Conservation (phyloP, 2,329 filamentous ascomycete genomes). For the Aspergillus tanneri region DNA sequence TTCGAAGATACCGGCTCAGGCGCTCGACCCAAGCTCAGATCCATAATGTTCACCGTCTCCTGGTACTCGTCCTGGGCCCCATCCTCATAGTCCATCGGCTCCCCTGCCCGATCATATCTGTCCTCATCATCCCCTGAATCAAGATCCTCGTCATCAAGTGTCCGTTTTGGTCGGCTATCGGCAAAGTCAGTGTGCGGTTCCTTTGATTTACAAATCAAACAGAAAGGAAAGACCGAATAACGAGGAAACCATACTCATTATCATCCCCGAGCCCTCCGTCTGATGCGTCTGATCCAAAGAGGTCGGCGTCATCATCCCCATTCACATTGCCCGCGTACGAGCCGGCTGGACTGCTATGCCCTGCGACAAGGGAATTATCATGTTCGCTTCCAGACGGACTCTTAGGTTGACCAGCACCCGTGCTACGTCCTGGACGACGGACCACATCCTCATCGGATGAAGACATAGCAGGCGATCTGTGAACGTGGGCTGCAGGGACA, state of each 20-base stretch:
- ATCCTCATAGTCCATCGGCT: constrained; percentile 47
- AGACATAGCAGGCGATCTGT: constrained; percentile 33
- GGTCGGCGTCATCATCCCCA: constrained; percentile 42
- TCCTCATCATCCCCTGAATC: constrained; percentile 64
- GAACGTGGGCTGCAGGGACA: no score
- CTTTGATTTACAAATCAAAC: background rate
- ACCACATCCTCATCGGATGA: constrained; percentile 41
- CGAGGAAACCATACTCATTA: constrained; percentile 29
- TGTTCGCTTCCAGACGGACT: constrained; percentile 25
- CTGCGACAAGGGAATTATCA: constrained; percentile 17
- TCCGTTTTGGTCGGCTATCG: constrained; percentile 40
- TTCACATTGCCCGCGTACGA: constrained; percentile 35
- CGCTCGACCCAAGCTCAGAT: constrained; percentile 57
- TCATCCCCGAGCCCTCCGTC: constrained; percentile 38
- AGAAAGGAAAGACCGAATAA: background rate
- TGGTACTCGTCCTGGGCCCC: constrained; percentile 42
- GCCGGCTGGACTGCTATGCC: constrained; percentile 24
- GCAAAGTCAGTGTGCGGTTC: constrained; percentile 15
- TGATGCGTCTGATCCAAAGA: constrained; percentile 49
- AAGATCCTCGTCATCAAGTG: constrained; percentile 61
- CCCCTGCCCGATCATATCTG: constrained; percentile 52
- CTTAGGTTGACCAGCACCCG: constrained; percentile 22
- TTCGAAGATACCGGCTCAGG: constrained; percentile 54
- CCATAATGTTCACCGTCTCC: constrained; percentile 54
- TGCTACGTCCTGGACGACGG: constrained; percentile 34